These are phyloP conservation scores for Metschnikowia lachancei DNA, from an alignment of 805 yeast species.

Conservation along the genomic window DNA sequence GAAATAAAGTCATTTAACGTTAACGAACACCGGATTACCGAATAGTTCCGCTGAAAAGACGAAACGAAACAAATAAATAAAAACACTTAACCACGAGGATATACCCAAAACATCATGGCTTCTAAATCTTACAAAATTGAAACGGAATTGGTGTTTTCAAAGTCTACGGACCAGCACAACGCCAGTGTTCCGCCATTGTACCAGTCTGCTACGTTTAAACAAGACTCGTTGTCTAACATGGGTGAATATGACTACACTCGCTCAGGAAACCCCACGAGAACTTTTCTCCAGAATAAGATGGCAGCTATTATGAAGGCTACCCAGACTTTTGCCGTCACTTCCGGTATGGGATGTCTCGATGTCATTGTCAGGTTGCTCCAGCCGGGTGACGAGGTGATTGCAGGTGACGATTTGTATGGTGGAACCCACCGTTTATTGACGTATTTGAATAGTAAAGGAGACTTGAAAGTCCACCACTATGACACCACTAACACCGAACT, in stretches of 20 bases:
- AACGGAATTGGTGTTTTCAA: conserved; percentile 65
- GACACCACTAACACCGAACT: conserved; percentile 75
- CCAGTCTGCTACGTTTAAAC: conserved; percentile 94
- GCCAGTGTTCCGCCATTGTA: conserved; percentile 86
- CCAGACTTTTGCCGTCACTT: conserved; percentile 74
- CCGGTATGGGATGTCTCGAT: conserved; percentile 93
- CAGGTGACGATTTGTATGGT: conserved; percentile 94
- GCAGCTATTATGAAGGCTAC: conserved; percentile 77
- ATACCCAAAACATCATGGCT: conserved; percentile 11
- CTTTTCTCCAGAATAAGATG: conserved; percentile 72
- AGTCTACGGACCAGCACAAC: conserved; percentile 64
- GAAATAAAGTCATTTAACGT: too few species aligned
- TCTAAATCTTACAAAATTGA: conserved; percentile 51
- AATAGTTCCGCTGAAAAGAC: too few species aligned
- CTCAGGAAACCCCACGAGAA: conserved; percentile 91
- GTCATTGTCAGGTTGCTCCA: conserved; percentile 69
- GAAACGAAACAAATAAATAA: too few species aligned
- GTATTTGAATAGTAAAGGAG: conserved; percentile 61
- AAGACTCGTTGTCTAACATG: conserved; percentile 65
- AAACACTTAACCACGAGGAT: too few species aligned
- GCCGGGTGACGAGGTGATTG: conserved; percentile 88
- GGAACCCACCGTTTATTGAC: conserved; percentile 87
- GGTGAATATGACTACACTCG: conserved; percentile 78
- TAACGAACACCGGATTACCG: background rate
- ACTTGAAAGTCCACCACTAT: conserved; percentile 65